A percentile compares a stretch with the other conserved stretches of the same genome.
These are phyloP conservation scores for Chytriomyces hyalinus DNA, from an alignment of 192 early-diverging fungal species.

Conservation along the genomic window DNA sequence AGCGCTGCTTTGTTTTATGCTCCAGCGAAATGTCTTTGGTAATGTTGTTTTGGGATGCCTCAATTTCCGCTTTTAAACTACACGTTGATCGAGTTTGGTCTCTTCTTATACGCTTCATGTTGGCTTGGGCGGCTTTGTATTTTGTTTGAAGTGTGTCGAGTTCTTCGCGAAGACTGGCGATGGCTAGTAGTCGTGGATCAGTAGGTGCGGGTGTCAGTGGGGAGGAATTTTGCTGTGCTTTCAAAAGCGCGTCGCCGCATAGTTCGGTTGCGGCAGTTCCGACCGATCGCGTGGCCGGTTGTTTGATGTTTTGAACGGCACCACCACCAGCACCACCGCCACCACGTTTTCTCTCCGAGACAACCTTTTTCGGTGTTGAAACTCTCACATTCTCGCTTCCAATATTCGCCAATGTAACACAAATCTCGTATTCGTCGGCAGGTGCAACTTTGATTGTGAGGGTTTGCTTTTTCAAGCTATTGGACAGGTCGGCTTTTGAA, in stretches of 20 bases:
- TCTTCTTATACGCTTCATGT: background rate
- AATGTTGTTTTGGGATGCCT: background rate
- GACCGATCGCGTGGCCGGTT: background rate
- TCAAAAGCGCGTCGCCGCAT: background rate
- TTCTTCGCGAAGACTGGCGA: background rate
- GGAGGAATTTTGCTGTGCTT: background rate
- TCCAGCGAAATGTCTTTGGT: conserved; percentile 17
- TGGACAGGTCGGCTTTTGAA: conserved; percentile 14
- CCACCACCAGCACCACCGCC: background rate
- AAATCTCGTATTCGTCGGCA: conserved; percentile 12
- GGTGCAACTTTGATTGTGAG: conserved; percentile 13
- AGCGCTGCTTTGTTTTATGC: conserved; percentile 19
- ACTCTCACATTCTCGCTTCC: conserved; percentile 4
- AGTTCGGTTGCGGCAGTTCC: background rate
- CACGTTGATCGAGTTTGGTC: conserved; percentile 16
- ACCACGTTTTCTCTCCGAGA: background rate
- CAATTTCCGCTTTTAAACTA: conserved; percentile 28
- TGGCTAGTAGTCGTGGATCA: background rate
- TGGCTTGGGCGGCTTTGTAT: conserved; percentile 11
- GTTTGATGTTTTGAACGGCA: background rate
- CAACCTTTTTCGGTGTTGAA: background rate
- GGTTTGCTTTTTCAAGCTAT: conserved; percentile 14
- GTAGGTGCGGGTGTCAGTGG: background rate
- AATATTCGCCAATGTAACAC: background rate
- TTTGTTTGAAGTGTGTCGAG: conserved; percentile 7